phyloP scores from a whole-genome alignment of 2,329 filamentous ascomycete species.

The Colletotrichum ledebouriae region DNA sequence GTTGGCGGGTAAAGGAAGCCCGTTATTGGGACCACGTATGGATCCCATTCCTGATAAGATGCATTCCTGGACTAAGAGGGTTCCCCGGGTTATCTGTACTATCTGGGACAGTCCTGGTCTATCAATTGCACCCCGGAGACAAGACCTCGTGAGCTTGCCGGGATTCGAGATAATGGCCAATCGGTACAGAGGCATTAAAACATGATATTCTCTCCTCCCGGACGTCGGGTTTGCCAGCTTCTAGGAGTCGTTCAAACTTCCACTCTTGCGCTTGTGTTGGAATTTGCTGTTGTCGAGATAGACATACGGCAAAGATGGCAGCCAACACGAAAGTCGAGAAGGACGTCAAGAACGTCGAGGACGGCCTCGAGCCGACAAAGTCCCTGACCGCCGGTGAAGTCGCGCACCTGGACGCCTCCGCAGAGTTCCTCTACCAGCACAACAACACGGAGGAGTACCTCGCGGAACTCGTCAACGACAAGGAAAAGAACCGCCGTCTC shows the following conservation, averaged over 20 bases:
- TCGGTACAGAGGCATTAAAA: constrained; percentile 30
- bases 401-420: constrained; percentile 60
- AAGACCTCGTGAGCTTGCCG: constrained; percentile 12
- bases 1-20: constrained; percentile 14
- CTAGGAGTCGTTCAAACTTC: neutral
- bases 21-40: constrained; percentile 18
- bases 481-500: constrained; percentile 47
- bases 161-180: constrained; percentile 35
- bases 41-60: constrained; percentile 21
- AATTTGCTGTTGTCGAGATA: neutral
- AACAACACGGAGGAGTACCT: constrained; percentile 58
- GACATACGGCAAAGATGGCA: constrained; percentile 18
- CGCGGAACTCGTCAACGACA: constrained; percentile 59
- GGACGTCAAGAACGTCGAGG: constrained; percentile 31
- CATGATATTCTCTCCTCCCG: constrained; percentile 5
- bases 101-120: constrained; percentile 14
- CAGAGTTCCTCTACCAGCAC: constrained; percentile 63
- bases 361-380: constrained; percentile 40
- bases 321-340: constrained; percentile 17
- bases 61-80: constrained; percentile 5
- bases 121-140: constrained; percentile 32
- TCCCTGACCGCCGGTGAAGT: constrained; percentile 36
- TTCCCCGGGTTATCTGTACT: constrained; percentile 26
- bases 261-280: neutral
- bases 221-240: neutral